These are phyloP conservation scores for Chlorella sp. DNA, from an alignment of 139 green algal species.

Conservation along the genomic window DNA sequence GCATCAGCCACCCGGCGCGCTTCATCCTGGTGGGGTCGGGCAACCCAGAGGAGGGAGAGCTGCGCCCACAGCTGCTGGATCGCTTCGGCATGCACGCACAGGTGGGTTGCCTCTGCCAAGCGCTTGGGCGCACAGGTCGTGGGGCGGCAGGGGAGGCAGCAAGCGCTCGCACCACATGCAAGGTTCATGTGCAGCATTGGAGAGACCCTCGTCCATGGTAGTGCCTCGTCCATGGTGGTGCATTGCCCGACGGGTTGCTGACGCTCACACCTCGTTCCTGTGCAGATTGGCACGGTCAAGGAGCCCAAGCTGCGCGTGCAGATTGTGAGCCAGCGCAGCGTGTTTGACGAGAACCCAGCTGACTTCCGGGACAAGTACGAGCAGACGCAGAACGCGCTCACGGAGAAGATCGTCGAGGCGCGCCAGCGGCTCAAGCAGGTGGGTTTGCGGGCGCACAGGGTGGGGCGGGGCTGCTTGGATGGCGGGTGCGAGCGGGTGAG, in stretches of 20 bases:
- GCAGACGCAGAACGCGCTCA: constrained; percentile 38
- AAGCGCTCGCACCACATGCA: too few relatives aligned
- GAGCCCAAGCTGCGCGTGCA: constrained; percentile 65
- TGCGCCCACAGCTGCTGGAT: constrained; percentile 93
- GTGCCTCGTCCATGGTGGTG: too few relatives aligned
- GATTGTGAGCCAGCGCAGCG: constrained; percentile 79
- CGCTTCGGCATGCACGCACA: constrained; percentile 77
- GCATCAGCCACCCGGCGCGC: constrained; percentile 63
- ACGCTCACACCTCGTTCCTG: constrained; percentile 23
- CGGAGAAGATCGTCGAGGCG: constrained; percentile 38
- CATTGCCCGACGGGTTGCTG: too few relatives aligned
- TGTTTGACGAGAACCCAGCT: constrained; percentile 75
- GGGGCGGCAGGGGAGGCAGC: too few relatives aligned
- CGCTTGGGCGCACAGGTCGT: too few relatives aligned
- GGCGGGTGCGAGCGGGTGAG: too few relatives aligned
- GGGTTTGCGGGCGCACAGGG: too few relatives aligned
- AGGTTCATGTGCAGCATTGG: too few relatives aligned
- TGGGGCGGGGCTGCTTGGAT: too few relatives aligned
- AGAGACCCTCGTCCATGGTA: too few relatives aligned
- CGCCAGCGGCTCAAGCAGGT: constrained; percentile 34
- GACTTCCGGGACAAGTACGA: constrained; percentile 15
- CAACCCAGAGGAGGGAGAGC: constrained; percentile 79
- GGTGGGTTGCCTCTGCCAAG: too few relatives aligned
- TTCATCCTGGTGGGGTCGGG: constrained; percentile 74
- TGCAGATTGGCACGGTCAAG: constrained; percentile 70